Evolutionary conservation across 306 rosid species (phyloP).

Genomic region (Pterocarpus macrocarpus): DNA sequence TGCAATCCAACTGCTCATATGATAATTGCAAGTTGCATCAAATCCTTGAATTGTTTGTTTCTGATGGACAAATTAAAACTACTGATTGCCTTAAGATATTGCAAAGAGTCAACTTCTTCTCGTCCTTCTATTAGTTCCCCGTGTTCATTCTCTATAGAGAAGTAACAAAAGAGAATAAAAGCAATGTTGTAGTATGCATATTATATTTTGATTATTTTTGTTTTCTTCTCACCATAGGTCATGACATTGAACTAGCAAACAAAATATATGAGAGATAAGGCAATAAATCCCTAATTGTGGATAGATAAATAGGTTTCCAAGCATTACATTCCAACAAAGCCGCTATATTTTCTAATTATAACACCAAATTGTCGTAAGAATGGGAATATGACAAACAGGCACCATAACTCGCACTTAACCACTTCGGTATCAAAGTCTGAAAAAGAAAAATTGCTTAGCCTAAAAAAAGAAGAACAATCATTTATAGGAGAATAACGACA

Average conservation of each 20-base stretch:
- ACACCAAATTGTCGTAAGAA: background rate
- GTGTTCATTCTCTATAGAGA: background rate
- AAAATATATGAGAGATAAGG: background rate
- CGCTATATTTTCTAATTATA: constrained; percentile 12
- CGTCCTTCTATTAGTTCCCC: background rate
- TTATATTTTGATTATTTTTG: background rate
- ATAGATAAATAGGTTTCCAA: constrained; percentile 21
- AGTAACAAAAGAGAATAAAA: background rate
- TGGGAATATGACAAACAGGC: background rate
- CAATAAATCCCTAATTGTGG: background rate
- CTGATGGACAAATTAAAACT: constrained; percentile 26
- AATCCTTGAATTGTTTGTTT: background rate
- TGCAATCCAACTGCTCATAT: background rate
- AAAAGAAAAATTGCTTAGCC: background rate
- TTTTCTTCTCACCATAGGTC: background rate
- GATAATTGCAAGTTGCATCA: background rate
- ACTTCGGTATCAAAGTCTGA: background rate
- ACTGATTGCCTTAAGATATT: background rate
- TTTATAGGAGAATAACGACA: constrained; percentile 7
- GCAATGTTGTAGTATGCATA: background rate
- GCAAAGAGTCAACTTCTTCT: constrained; percentile 9
- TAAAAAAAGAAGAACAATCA: background rate
- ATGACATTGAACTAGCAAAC: background rate
- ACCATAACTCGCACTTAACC: background rate
- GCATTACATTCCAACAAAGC: constrained; percentile 9